phyloP scores from a whole-genome alignment of 2,329 filamentous ascomycete species.

The Colletotrichum sp. region DNA sequence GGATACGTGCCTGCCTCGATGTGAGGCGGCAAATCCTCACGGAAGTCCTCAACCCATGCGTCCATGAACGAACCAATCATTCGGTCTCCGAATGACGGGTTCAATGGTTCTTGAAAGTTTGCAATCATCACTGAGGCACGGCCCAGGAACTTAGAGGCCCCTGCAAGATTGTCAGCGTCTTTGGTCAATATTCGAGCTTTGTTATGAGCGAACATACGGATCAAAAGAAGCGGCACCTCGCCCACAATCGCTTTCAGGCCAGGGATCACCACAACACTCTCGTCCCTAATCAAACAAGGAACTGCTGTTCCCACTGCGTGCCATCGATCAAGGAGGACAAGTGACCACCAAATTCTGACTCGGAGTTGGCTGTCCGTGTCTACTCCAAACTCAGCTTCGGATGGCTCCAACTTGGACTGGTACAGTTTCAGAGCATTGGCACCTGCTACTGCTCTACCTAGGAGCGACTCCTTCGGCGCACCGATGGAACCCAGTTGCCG shows the following conservation, averaged over 20 bases:
- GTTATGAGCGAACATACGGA: constrained; percentile 56
- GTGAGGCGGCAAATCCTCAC: constrained; percentile 65
- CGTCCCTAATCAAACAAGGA: constrained; percentile 66
- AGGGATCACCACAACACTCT: constrained; percentile 62
- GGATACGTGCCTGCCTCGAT: constrained; percentile 58
- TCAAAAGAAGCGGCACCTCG: constrained; percentile 66
- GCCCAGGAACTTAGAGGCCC: constrained; percentile 61
- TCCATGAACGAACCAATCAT: constrained; percentile 56
- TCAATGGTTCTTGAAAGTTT: constrained; percentile 12
- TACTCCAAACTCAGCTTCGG: constrained; percentile 52
- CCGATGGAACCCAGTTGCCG: constrained; percentile 47
- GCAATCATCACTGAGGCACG: constrained; percentile 42
- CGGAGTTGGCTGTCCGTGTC: constrained; percentile 68
- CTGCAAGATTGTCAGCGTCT: constrained; percentile 34
- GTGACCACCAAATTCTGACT: constrained; percentile 73
- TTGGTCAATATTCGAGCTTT: neutral
- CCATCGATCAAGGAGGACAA: constrained; percentile 76
- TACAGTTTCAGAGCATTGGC: constrained; percentile 71
- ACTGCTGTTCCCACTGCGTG: constrained; percentile 71
- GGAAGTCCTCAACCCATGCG: constrained; percentile 68
- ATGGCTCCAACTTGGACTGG: constrained; percentile 37
- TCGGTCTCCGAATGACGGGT: constrained; percentile 3
- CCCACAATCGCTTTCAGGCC: constrained; percentile 67
- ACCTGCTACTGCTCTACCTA: constrained; percentile 70
- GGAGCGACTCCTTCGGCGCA: constrained; percentile 56